These are phyloP conservation scores for Spiromyces aspiralis DNA, from an alignment of 371 early-diverging fungal genomes.

Conservation along the genomic window DNA sequence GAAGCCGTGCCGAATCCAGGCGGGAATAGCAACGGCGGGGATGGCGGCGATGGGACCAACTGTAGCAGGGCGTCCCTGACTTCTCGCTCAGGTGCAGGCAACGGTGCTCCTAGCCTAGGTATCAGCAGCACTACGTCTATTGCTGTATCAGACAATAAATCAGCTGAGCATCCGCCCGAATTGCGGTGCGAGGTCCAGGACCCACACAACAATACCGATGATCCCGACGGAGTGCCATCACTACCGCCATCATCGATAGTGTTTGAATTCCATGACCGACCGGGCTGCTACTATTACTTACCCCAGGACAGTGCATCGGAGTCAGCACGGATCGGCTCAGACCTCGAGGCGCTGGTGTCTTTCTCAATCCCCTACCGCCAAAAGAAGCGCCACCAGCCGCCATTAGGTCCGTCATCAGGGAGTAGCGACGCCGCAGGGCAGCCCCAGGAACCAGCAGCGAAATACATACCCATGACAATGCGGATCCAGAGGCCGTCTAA, in stretches of 20 bases:
- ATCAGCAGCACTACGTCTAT: neutral
- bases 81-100: neutral
- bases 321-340: neutral
- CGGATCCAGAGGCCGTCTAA: neutral
- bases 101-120: neutral
- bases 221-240: too few species aligned
- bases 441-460: neutral
- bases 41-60: neutral
- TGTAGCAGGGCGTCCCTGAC: neutral
- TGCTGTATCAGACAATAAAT: neutral
- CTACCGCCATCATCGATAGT: neutral
- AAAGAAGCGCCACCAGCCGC: too few species aligned
- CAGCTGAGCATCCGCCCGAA: neutral
- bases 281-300: neutral
- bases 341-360: neutral
- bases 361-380: neutral
- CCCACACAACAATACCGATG: neutral
- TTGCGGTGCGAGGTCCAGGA: neutral
- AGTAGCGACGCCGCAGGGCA: neutral
- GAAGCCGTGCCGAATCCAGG: neutral
- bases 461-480: neutral
- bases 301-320: neutral
- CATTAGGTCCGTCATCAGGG: neutral
- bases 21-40: neutral
- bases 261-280: neutral